phyloP scores from a whole-genome alignment of 805 yeast genomes.

The Hanseniaspora thailandica region DNA sequence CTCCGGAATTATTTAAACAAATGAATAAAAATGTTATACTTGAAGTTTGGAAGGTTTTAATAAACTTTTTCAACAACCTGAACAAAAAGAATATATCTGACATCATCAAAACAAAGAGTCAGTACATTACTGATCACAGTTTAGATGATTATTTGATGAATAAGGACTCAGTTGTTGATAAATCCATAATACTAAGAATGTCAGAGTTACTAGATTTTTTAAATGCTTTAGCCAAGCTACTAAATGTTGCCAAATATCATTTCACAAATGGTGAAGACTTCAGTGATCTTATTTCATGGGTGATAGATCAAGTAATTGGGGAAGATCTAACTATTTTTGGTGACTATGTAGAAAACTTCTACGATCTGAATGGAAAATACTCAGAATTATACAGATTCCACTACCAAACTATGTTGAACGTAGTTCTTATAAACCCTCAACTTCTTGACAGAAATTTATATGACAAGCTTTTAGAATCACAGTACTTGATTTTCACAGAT shows the following conservation, averaged over 20 bases:
- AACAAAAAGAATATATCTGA: conserved; percentile 4
- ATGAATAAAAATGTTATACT: background rate
- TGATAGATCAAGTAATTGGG: conserved; percentile 8
- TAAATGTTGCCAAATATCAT: background rate
- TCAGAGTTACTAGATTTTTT: conserved; percentile 4
- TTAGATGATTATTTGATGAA: background rate
- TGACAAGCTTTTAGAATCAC: conserved; percentile 14
- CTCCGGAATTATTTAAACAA: background rate
- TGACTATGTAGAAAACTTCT: conserved; percentile 5
- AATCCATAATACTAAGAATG: background rate
- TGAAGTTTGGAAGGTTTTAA: background rate
- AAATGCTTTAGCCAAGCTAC: background rate
- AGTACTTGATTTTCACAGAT: conserved; percentile 4
- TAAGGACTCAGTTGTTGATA: background rate
- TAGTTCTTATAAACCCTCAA: background rate
- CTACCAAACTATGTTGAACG: background rate
- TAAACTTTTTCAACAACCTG: background rate
- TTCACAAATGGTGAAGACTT: background rate
- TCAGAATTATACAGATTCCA: conserved; percentile 6
- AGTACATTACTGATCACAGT: background rate
- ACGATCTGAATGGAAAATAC: background rate
- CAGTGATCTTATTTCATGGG: background rate
- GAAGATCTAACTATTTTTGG: background rate
- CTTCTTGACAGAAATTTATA: background rate
- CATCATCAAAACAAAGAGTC: background rate